Conservation (phyloP, 768 basidiomycete genomes). For the Russula sp. region DNA sequence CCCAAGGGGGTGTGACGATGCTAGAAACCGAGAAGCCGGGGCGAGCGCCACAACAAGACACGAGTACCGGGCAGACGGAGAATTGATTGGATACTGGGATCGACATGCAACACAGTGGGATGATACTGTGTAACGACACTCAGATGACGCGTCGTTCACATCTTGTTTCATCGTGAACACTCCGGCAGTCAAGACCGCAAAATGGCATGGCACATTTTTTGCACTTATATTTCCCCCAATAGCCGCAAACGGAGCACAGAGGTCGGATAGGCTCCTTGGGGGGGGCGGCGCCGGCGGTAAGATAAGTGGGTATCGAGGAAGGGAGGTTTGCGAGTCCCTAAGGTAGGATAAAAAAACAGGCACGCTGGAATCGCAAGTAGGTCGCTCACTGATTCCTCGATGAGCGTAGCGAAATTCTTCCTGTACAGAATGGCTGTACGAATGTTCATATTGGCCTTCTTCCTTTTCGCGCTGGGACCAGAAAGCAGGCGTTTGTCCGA, state of each 20-base stretch:
- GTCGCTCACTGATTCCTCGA: conserved; percentile 72
- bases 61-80: background rate
- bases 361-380: background rate
- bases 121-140: background rate
- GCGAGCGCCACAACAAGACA: background rate
- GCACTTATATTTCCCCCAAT: conserved; percentile 77
- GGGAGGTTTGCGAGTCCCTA: conserved; percentile 57
- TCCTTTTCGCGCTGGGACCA: conserved; percentile 51
- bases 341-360: background rate
- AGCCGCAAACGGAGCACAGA: conserved; percentile 84
- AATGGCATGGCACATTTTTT: conserved; percentile 70
- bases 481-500: conserved; percentile 67
- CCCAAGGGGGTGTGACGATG: background rate
- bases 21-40: background rate
- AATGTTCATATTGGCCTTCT: conserved; percentile 78
- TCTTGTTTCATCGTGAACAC: conserved; percentile 70
- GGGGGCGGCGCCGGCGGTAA: conserved; percentile 59
- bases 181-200: conserved; percentile 68
- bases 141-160: conserved; percentile 70
- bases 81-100: background rate
- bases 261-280: conserved; percentile 59
- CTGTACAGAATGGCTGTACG: conserved; percentile 76
- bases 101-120: background rate
- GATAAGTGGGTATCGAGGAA: conserved; percentile 54
- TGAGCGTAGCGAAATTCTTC: conserved; percentile 64